Evolutionary conservation across 805 yeast species (phyloP), one percentile per base, ranked within the genome.

Genomic region (Cyberlindnera japonica): DNA sequence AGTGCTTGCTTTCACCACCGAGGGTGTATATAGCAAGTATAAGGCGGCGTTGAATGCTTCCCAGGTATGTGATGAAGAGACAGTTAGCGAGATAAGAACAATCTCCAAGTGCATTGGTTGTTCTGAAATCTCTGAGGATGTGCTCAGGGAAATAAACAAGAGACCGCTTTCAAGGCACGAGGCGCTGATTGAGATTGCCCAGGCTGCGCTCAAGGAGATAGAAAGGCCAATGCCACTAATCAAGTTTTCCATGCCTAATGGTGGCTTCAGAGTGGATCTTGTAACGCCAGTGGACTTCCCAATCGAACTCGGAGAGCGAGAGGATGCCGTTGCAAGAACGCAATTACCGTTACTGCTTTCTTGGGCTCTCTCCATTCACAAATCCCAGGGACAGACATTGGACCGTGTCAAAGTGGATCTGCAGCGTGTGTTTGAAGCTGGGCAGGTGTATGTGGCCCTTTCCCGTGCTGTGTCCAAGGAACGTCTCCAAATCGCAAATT

Each of bases 291-390:
- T 41, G 14, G 47, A 45, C 4, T 48, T 48, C 36, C 18, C 30
- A 5, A 65, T 25, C 29, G 72, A 71, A 32, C 43, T 53, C 1
- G 56, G 60, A 1, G 71, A 57, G 21, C 42, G 53, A 3, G 50
- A 48, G 17, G 48, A 50, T 14, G 50, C 52, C 14, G 48, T 45
- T 13, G 38, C 71, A 8, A 68, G 90, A 54, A 56, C 48, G 0
- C 95, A 85, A 55, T 50, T 83, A 3, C 95, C 95, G 1, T 64
- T 85, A 22, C 66, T 83, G 41, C 62, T 85, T 26, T 79, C 93
- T 18, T 85, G 93, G 93, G 89, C 95, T 0, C 59, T 85, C 50
- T 85, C 93, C 0, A 85, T 85, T 37, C 95, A 85, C 56, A 85
- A 85, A 57, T 77, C 93, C 0, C 95, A 85, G 58, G 95, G 95